Base-by-base conservation (phyloP, 805 yeast species). In the Hanseniaspora lindneri region DNA sequence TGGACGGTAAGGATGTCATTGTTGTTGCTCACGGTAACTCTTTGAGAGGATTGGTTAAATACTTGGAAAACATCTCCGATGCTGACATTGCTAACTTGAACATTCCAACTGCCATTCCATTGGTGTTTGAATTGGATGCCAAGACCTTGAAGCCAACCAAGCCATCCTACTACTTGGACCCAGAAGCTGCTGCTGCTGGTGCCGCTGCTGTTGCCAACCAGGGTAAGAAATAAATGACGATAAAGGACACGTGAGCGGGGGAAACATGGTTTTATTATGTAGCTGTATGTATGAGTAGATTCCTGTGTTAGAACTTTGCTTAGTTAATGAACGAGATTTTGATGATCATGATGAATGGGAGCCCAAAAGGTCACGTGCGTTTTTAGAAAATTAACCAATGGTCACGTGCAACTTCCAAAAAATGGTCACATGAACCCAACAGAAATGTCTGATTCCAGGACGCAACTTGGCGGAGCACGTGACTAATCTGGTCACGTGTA, bases 131-230 rank as follows among this genome's bases (percentile, higher is more conserved):
- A 73, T 79, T 88, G 65, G 96, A 88, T 67, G 82, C 75, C 48
- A 65, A 76, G 63, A 30, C 44, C 30, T 79, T 88, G 71, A 77
- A 78, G 71, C 96, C 96, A 71, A 73, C 80, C 66, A 87, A 87
- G 80, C 83, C 86, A 59, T 79, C 94, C 60, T 86, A 88, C 78
- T 88, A 88, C 80, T 81, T 88, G 71, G 97, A 88, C 73, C 97
- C 97, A 63, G 96, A 86, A 74, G 97, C 96, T 63, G 97, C 97
- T 63, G 95, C 88, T 56, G 96, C 96, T 50, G 97, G 97, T 76
- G 97, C 96, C 57, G 96, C 96, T 65, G 96, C 96, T 53, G 97
- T 88, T 60, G 97, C 96, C 61, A 85, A 85, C 61, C 97, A 88
- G 75, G 97, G 97, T 68, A 74, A 74, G 66, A 77, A 76, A 73